Evolutionary conservation across 2,329 filamentous ascomycete species (phyloP).

Genomic region (Fusarium sulawesiense): DNA sequence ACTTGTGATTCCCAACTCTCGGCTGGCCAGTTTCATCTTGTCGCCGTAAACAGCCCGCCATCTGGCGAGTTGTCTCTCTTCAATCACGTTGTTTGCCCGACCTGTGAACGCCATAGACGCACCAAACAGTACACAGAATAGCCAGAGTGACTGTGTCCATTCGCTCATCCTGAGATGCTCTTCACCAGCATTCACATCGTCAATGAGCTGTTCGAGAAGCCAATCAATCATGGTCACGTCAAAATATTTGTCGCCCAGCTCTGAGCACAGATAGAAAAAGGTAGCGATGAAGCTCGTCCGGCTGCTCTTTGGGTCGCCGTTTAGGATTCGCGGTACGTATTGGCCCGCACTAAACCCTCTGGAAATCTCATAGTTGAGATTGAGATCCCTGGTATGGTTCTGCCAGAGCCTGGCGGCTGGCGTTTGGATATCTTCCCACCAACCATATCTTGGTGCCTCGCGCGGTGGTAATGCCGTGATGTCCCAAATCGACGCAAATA

Average conservation of each 20-base stretch:
- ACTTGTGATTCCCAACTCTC: conserved; percentile 51
- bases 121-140: conserved; percentile 60
- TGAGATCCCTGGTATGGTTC: conserved; percentile 51
- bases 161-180: conserved; percentile 54
- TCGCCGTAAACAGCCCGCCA: conserved; percentile 54
- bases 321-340: conserved; percentile 51
- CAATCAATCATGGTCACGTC: conserved; percentile 58
- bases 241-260: conserved; percentile 55
- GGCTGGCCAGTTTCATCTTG: conserved; percentile 56
- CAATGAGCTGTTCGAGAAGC: conserved; percentile 59
- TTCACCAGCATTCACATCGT: conserved; percentile 57
- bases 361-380: conserved; percentile 54
- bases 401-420: conserved; percentile 53
- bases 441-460: conserved; percentile 52
- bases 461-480: conserved; percentile 50
- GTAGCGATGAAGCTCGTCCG: conserved; percentile 60
- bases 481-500: conserved; percentile 58
- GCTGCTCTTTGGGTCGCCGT: conserved; percentile 53
- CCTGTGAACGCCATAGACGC: conserved; percentile 56
- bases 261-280: conserved; percentile 60
- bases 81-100: conserved; percentile 50
- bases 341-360: conserved; percentile 49
- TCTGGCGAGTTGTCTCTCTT: conserved; percentile 53
- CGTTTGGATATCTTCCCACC: conserved; percentile 53
- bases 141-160: conserved; percentile 58